Evolutionary conservation across 2,329 filamentous ascomycete genomes (phyloP).

Genomic region (Pseudogymnoascus sp.): DNA sequence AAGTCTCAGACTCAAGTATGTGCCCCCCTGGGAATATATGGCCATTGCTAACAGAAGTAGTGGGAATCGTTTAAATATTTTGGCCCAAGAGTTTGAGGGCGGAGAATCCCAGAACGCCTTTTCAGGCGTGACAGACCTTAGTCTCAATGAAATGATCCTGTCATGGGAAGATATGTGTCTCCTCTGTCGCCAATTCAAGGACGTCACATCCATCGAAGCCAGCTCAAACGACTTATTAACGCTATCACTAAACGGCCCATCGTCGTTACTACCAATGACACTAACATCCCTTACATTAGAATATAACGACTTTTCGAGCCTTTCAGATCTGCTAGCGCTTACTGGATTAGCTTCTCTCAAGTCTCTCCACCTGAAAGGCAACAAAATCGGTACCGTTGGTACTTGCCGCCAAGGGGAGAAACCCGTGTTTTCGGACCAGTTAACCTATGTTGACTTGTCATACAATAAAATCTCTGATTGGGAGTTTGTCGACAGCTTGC

Average conservation of each 20-base stretch:
- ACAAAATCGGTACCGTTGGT: slow-evolving; percentile 45
- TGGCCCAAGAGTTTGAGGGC: slow-evolving; percentile 36
- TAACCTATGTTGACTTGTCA: slow-evolving; percentile 60
- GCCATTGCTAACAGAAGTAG: slow-evolving; percentile 33
- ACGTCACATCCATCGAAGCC: slow-evolving; percentile 42
- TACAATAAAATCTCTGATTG: slow-evolving; percentile 63
- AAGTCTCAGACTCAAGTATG: slow-evolving; percentile 64
- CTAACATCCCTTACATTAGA: slow-evolving; percentile 62
- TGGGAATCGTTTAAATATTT: slow-evolving; percentile 60
- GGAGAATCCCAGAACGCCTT: slow-evolving; percentile 35
- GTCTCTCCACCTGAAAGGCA: slow-evolving; percentile 66
- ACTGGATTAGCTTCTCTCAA: slow-evolving; percentile 43
- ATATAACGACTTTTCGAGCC: slow-evolving; percentile 57
- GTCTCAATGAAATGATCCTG: slow-evolving; percentile 59
- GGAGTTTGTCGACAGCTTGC: slow-evolving; percentile 64
- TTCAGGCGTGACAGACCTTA: slow-evolving; percentile 48
- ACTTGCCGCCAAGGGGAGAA: not conserved
- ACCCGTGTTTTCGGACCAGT: slow-evolving; percentile 16
- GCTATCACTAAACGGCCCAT: slow-evolving; percentile 38
- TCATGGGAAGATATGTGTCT: slow-evolving; percentile 55
- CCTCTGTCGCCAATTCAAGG: slow-evolving; percentile 45
- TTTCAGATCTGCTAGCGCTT: slow-evolving; percentile 51
- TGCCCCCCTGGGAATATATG: slow-evolving; percentile 7
- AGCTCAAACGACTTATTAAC: slow-evolving; percentile 50
- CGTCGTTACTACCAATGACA: slow-evolving; percentile 31